These are phyloP conservation scores for Vanderwaltozyma verrucispora DNA, from an alignment of 805 yeast species.

Conservation along the genomic window DNA sequence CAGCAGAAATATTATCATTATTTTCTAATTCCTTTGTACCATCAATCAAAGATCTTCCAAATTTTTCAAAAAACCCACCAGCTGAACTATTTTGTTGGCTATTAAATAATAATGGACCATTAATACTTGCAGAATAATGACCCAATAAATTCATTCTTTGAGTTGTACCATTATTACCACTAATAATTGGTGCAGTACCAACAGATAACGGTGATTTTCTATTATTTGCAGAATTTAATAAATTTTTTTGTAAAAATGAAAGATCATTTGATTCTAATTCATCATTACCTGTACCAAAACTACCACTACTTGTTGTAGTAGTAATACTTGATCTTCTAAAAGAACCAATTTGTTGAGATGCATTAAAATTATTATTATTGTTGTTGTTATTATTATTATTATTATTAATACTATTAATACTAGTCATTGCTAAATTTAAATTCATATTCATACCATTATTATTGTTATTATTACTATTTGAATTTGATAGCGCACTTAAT, in stretches of 20 bases:
- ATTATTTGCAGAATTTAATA: constrained; percentile 1
- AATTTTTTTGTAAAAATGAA: constrained; percentile 1
- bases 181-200: constrained; percentile 20
- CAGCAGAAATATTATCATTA: not conserved
- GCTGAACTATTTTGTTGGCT: not conserved
- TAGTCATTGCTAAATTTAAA: no score
- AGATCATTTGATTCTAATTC: constrained; percentile 18
- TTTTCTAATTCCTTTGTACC: constrained; percentile 27
- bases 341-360: constrained; percentile 20
- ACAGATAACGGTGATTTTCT: constrained; percentile 21
- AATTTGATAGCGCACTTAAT: constrained; percentile 27
- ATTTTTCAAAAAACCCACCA: constrained; percentile 26
- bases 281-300: not conserved
- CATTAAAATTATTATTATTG: constrained; percentile 1
- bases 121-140: constrained; percentile 21
- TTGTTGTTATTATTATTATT: not conserved
- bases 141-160: constrained; percentile 14
- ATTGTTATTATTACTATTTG: constrained; percentile 1
- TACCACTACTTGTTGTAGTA: constrained; percentile 6
- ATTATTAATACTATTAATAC: constrained; percentile 2
- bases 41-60: constrained; percentile 27
- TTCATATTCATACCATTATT: not conserved
- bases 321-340: constrained; percentile 25
- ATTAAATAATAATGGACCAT: constrained; percentile 12
- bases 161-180: not conserved